phyloP scores from a whole-genome alignment of 345 rosid species.

The Dimocarpus longan region DNA sequence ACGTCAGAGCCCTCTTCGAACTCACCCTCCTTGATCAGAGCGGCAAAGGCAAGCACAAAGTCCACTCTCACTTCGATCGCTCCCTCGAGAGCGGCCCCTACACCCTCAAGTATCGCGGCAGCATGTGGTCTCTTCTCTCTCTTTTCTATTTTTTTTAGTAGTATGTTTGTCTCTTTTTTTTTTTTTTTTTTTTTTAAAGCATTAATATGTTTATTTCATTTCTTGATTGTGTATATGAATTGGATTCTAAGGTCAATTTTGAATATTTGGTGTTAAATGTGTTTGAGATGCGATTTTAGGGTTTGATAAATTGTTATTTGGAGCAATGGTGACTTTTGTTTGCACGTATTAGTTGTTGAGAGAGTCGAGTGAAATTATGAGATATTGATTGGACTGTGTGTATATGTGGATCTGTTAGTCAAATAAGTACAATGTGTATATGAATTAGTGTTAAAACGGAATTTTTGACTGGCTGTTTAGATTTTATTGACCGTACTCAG shows the following conservation, averaged over 20 bases:
- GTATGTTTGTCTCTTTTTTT: no score
- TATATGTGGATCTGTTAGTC: neutral
- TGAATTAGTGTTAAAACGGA: neutral
- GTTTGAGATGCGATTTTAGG: no score
- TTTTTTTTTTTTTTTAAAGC: neutral
- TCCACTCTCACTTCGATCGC: slow-evolving; percentile 90
- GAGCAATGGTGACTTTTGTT: no score
- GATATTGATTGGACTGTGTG: no score
- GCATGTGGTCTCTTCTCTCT: slow-evolving; percentile 71
- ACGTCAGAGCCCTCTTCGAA: slow-evolving; percentile 87
- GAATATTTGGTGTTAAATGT: no score
- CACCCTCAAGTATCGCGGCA: slow-evolving; percentile 87
- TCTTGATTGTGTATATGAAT: no score
- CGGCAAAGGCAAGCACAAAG: slow-evolving; percentile 84
- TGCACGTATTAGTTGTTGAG: no score
- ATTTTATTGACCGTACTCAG: neutral
- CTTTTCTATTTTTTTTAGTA: neutral
- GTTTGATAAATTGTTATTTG: no score
- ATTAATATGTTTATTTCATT: neutral
- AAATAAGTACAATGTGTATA: neutral
- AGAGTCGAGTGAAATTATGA: no score
- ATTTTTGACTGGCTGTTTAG: neutral
- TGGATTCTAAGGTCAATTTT: no score
- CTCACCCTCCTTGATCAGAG: slow-evolving; percentile 82
- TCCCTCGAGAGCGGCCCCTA: slow-evolving; percentile 92